phyloP scores from a whole-genome alignment of 192 early-diverging fungal genomes.

The Podila clonocystis region DNA sequence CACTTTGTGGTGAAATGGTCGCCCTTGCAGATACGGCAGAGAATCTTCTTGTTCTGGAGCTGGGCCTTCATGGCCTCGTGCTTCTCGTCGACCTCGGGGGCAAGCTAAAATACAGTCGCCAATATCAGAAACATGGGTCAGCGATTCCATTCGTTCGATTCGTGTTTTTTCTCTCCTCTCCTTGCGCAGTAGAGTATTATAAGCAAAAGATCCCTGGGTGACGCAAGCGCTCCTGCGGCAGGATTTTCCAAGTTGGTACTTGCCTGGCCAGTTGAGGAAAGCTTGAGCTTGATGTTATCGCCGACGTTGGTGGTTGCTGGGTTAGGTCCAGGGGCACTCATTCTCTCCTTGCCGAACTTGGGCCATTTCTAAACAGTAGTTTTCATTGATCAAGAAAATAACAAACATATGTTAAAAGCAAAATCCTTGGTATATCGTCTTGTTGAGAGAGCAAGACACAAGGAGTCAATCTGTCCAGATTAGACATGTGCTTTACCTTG shows the following conservation, averaged over 20 bases:
- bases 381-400: neutral
- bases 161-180: too few relatives aligned
- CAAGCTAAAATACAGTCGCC: constrained; percentile 23
- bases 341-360: constrained; percentile 92
- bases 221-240: too few relatives aligned
- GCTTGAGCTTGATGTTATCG: constrained; percentile 88
- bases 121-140: too few relatives aligned
- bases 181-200: too few relatives aligned
- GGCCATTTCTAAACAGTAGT: constrained; percentile 68
- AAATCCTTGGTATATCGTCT: too few relatives aligned
- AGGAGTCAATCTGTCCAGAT: too few relatives aligned
- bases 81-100: constrained; percentile 71
- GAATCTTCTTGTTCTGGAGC: constrained; percentile 82
- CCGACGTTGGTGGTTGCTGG: constrained; percentile 87
- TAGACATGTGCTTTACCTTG: constrained; percentile 61
- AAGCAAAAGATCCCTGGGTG: too few relatives aligned
- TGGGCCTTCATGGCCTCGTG: constrained; percentile 65
- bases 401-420: neutral
- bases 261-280: constrained; percentile 76
- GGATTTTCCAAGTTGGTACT: too few relatives aligned
- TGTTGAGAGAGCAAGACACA: too few relatives aligned
- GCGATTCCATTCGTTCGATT: too few relatives aligned
- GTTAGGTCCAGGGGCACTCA: constrained; percentile 85
- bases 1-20: constrained; percentile 97
- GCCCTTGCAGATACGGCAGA: constrained; percentile 96